Conservation (phyloP, 2,329 filamentous ascomycete species). For the Teratosphaeria epicoccoides region DNA sequence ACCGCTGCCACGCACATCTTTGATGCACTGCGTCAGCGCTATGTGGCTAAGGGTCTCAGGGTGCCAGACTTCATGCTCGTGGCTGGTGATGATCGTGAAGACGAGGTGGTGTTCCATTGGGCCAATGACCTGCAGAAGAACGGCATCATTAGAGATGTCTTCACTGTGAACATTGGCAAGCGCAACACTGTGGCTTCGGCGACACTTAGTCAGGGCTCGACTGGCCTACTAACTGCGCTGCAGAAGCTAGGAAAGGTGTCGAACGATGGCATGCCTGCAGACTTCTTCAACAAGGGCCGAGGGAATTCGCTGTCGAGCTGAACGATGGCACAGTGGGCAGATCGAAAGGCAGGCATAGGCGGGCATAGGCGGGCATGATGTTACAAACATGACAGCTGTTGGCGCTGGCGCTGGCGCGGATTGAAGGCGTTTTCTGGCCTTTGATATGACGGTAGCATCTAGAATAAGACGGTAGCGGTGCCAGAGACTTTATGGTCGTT, state of each 20-base stretch:
- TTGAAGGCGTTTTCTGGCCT: background rate
- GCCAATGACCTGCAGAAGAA: constrained; percentile 65
- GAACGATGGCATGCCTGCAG: constrained; percentile 12
- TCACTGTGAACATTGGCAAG: constrained; percentile 76
- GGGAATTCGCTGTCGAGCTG: background rate
- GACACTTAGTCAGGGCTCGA: constrained; percentile 83
- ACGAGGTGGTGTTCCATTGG: constrained; percentile 91
- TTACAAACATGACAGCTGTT: no score
- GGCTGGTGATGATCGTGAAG: constrained; percentile 81
- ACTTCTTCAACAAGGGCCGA: constrained; percentile 18
- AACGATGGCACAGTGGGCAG: background rate
- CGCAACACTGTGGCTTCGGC: constrained; percentile 79
- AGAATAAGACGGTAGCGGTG: background rate
- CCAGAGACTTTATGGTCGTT: background rate
- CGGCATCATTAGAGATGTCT: constrained; percentile 45
- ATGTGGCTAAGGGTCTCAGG: constrained; percentile 20
- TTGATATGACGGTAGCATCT: background rate
- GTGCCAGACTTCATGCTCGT: constrained; percentile 78
- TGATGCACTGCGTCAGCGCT: constrained; percentile 32
- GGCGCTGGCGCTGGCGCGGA: background rate
- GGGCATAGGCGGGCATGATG: no score
- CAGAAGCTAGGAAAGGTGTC: constrained; percentile 24
- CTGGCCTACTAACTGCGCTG: constrained; percentile 46
- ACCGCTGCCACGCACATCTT: constrained; percentile 70
- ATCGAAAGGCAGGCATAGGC: background rate